Evolutionary conservation across 176 grass and related monocot species (phyloP), one percentile per base, ranked within the genome.

Genomic region (Puccinellia tenuiflora): DNA sequence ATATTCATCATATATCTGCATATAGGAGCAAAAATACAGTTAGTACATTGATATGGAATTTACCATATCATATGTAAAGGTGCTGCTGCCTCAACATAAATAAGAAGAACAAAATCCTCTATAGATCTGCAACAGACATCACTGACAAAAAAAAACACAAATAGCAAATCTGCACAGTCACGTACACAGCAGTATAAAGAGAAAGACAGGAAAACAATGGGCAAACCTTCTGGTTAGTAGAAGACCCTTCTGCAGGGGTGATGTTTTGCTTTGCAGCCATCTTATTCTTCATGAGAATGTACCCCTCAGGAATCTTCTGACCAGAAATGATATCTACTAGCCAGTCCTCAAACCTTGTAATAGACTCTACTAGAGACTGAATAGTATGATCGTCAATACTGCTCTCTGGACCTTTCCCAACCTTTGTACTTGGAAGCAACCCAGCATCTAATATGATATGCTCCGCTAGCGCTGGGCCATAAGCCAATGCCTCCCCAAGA

Each of bases 1-100:
- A 88, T 94, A 98, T 48, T 98, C 96, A 79, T 98, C 96, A 88
- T 98, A 98, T 83, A 95, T 73, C 96, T 98, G 90, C 52, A 70
- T 38, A 81, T 64, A 82, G 39, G 62, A 87, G 62, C 33, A 87
- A 81, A 43, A 75, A 31, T 71, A 79, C 3, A 84, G 30, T 51
- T n/a, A 81, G 66, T 74, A 73, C 71, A 29, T 57, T 78, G 28
- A 40, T 25, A 34, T 64, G 43, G 33, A 38, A 84, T 76, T 14
- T 9, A n/a, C 20, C 34, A 73, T 57, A 52, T 62, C 45, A 74
- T 51, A 51, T 74, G 47, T 7, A 66, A 81, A 79, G 2, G 26
- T 80, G 68, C 4, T 51, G 79, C 33, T 62, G 63, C 61, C 37
- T n/a, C 30, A 78, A 40, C 6, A 76, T 76, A 73, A 73, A 80